Evolutionary conservation across 495 filamentous ascomycete genomes (phyloP), one percentile per base, ranked within the genome.

Genomic region (Rostrohypoxylon terebratum): DNA sequence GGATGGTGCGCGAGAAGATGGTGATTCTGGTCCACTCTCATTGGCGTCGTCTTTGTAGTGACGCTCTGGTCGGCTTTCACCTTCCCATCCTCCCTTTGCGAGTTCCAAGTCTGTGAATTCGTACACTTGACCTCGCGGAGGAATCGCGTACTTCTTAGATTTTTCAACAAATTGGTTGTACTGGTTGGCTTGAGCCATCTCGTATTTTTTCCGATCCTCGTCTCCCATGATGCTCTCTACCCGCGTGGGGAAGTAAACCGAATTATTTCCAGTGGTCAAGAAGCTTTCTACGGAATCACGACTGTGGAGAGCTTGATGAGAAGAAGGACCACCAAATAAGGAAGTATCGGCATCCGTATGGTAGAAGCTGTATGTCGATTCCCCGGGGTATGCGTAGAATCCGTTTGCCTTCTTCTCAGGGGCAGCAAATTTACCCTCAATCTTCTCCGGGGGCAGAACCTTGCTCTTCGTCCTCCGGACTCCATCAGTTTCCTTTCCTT

Each of bases 141-240:
- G 82, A 50, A 78, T 82, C 66, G 87, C 83, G 47, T 86, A 86
- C 34, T 83, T 83, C 28, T 86, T 84, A 9, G 84, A 85, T 16
- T 83, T 84, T 62, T 81, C 84, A 42, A 78, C 71, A 70, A 79
- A 78, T 53, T 77, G 76, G 60, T 71, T 76, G 18, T 80, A 69
- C 53, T 88, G 89, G 66, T 81, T 87, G 38, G 91, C 86, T 75
- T 90, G 90, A 8, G 90, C 90, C 75, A 91, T 84, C 63, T 87
- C 84, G 62, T 92, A 90, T 75, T 92, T 94, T 66, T 83, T 85
- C 31, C 87, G 83, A 72, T 94, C 92, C 79, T 94, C 91, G 21
- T 91, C 91, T 42, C 88, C 90, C 89, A 96, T 91, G 71, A 97
- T 87, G 76, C 88, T 93, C 69, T 97, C 95, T 8, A 97, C 91